Evolutionary conservation across 495 filamentous ascomycete genomes (phyloP).

Genomic region (Aspergillus hancockii): DNA sequence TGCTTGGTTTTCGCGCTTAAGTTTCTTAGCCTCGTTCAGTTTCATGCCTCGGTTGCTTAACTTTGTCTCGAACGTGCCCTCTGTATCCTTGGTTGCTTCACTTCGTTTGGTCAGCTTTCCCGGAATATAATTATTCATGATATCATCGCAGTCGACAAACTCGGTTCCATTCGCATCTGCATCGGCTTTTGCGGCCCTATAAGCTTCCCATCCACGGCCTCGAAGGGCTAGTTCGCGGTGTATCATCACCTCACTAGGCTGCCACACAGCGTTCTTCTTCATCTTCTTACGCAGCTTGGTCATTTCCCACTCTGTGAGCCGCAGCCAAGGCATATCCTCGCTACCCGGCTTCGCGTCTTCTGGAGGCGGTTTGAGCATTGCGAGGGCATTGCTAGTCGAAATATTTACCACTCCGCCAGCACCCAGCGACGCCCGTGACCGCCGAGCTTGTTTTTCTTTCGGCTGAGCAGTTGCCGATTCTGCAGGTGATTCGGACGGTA

Average conservation of each 20-base stretch:
- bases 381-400: constrained; percentile 80
- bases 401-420: constrained; percentile 57
- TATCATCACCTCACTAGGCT: constrained; percentile 95
- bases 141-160: constrained; percentile 59
- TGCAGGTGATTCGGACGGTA: constrained; percentile 10
- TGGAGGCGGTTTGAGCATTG: constrained; percentile 75
- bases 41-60: constrained; percentile 87
- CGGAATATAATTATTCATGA: constrained; percentile 44
- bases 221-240: constrained; percentile 76
- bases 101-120: constrained; percentile 47
- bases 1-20: constrained; percentile 72
- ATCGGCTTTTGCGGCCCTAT: constrained; percentile 64
- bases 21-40: constrained; percentile 87
- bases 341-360: constrained; percentile 73
- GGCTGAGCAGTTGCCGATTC: constrained; percentile 14
- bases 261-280: constrained; percentile 99
- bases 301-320: constrained; percentile 88
- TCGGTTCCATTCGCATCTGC: constrained; percentile 67
- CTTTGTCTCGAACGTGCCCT: constrained; percentile 42
- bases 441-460: constrained; percentile 50
- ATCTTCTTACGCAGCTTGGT: constrained; percentile 89
- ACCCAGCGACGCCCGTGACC: constrained; percentile 47
- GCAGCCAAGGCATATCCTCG: constrained; percentile 81
- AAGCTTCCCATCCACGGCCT: constrained; percentile 76
- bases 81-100: constrained; percentile 47